Percentiles rank a stretch among this genome's conserved stretches.
These are phyloP conservation scores for Leucosporidium creatinivorum DNA, from an alignment of 768 basidiomycete species.

Conservation along the genomic window DNA sequence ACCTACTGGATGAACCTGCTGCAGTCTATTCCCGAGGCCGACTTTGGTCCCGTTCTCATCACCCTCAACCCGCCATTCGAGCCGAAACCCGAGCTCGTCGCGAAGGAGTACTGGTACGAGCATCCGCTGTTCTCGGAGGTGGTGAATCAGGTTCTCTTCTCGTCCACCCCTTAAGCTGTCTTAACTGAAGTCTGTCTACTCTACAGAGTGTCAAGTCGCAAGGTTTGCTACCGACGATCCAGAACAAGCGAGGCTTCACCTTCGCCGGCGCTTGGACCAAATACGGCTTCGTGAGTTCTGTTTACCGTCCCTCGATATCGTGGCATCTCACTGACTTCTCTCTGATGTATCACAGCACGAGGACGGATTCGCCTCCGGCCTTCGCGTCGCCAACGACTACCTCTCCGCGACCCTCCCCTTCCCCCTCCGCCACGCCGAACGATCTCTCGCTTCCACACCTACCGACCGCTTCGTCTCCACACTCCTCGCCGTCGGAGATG, in stretches of 20 bases:
- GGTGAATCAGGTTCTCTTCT: slow-evolving; percentile 41
- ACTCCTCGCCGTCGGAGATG: neutral
- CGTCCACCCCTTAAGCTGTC: too few species aligned
- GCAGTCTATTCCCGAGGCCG: slow-evolving; percentile 56
- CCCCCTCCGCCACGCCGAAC: neutral
- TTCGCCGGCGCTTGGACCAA: slow-evolving; percentile 66
- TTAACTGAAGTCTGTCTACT: neutral
- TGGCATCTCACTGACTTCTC: neutral
- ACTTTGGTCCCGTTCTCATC: slow-evolving; percentile 59
- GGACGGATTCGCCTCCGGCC: slow-evolving; percentile 58
- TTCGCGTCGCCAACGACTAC: slow-evolving; percentile 39
- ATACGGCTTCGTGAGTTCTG: slow-evolving; percentile 53
- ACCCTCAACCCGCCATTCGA: slow-evolving; percentile 67
- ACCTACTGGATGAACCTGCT: slow-evolving; percentile 67
- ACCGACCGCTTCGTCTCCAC: neutral
- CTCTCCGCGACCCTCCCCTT: neutral
- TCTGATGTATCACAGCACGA: slow-evolving; percentile 48
- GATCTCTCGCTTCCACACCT: neutral
- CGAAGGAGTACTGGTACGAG: slow-evolving; percentile 56
- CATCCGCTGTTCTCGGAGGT: slow-evolving; percentile 60
- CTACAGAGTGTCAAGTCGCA: slow-evolving; percentile 54
- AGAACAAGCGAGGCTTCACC: slow-evolving; percentile 56
- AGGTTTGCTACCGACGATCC: slow-evolving; percentile 52
- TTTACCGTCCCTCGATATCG: neutral
- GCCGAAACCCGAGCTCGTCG: slow-evolving; percentile 47